phyloP scores from a whole-genome alignment of 495 filamentous ascomycete genomes.

The Parachaetomium inaequale region DNA sequence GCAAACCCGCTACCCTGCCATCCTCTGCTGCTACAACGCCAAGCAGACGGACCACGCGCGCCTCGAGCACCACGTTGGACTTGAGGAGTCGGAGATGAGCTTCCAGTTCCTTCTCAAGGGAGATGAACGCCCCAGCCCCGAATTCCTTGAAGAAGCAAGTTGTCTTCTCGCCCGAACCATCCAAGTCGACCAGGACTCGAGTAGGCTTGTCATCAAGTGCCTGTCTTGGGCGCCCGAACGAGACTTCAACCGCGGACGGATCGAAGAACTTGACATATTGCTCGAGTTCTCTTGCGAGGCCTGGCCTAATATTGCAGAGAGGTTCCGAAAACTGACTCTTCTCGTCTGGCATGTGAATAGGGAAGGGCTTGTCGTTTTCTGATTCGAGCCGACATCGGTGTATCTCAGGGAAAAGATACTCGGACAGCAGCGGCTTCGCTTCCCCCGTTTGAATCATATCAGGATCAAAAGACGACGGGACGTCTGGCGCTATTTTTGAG shows the following conservation, averaged over 20 bases:
- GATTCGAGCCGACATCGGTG: constrained; percentile 17
- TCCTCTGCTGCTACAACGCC: constrained; percentile 12
- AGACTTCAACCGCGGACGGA: constrained; percentile 15
- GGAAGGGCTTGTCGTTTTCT: constrained; percentile 16
- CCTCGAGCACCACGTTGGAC: constrained; percentile 6
- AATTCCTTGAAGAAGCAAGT: constrained; percentile 20
- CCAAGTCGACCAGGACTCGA: constrained; percentile 17
- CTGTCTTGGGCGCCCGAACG: constrained; percentile 12
- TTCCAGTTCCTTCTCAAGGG: constrained; percentile 6
- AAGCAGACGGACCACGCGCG: constrained; percentile 13
- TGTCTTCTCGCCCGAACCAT: constrained; percentile 13
- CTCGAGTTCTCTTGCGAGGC: constrained; percentile 1
- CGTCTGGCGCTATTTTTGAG: constrained; percentile 12
- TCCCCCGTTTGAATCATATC: constrained; percentile 18
- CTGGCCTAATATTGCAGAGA: constrained; percentile 1
- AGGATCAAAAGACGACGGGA: constrained; percentile 20
- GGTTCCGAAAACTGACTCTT: constrained; percentile 2
- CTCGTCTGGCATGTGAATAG: constrained; percentile 11
- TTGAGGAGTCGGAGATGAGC: constrained; percentile 6
- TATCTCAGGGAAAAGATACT: constrained; percentile 20
- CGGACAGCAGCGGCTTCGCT: constrained; percentile 18
- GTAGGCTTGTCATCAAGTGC: constrained; percentile 11
- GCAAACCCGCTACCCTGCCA: constrained; percentile 7
- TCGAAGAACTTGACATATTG: constrained; percentile 5
- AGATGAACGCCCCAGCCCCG: background rate